Conservation (phyloP, 2,329 filamentous ascomycete genomes). For the Leptosphaerulina australis region DNA sequence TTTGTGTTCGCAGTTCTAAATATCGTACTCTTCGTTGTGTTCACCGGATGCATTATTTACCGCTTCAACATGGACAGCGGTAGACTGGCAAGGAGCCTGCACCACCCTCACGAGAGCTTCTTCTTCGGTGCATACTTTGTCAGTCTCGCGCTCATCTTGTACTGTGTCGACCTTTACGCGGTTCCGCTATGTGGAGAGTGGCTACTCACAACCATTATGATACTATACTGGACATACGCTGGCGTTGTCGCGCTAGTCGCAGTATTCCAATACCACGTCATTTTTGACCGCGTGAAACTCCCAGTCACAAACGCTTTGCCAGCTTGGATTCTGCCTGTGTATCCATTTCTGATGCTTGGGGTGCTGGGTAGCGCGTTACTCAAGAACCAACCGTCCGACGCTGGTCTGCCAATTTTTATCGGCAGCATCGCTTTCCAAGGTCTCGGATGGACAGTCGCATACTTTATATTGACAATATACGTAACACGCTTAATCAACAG, state of each 20-base stretch:
- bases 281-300: slow-evolving; percentile 79
- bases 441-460: slow-evolving; percentile 67
- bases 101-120: slow-evolving; percentile 70
- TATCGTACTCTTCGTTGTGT: slow-evolving; percentile 64
- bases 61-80: slow-evolving; percentile 61
- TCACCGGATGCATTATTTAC: slow-evolving; percentile 64
- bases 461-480: slow-evolving; percentile 71
- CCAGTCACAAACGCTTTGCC: slow-evolving; percentile 49
- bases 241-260: slow-evolving; percentile 51
- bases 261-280: slow-evolving; percentile 98
- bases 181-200: slow-evolving; percentile 62
- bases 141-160: slow-evolving; percentile 56
- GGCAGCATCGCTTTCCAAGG: slow-evolving; percentile 72
- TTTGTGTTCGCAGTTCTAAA: slow-evolving; percentile 71
- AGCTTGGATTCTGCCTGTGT: slow-evolving; percentile 46
- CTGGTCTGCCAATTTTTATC: slow-evolving; percentile 42
- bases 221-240: slow-evolving; percentile 74
- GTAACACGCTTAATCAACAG: slow-evolving; percentile 73
- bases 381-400: slow-evolving; percentile 40
- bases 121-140: slow-evolving; percentile 75
- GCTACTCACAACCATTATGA: slow-evolving; percentile 63
- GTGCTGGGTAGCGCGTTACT: slow-evolving; percentile 45
- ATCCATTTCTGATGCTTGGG: slow-evolving; percentile 47
- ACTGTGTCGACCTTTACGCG: slow-evolving; percentile 62
- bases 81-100: slow-evolving; percentile 60